Conservation (phyloP, 2,329 filamentous ascomycete species). For the Botrytis deweyae region DNA sequence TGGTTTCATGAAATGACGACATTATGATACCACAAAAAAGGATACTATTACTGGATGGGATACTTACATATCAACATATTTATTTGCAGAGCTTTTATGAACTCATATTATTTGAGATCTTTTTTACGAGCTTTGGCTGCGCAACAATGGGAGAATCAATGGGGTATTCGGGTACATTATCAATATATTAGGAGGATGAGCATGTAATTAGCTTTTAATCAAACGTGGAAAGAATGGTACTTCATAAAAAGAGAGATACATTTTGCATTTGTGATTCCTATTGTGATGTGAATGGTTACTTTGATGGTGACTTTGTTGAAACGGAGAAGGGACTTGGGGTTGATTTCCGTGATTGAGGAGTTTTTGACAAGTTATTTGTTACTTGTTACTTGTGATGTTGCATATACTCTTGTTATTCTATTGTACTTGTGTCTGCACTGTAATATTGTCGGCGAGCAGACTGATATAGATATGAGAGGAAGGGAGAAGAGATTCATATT, state of each 20-base stretch:
- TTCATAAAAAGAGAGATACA: neutral
- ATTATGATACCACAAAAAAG: neutral
- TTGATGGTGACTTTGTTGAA: neutral
- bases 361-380: neutral
- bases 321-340: neutral
- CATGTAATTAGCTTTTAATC: conserved; percentile 11
- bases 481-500: neutral
- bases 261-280: neutral
- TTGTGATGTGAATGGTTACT: neutral
- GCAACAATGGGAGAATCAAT: neutral
- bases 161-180: neutral
- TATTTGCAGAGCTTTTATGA: conserved; percentile 3
- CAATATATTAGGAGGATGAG: neutral
- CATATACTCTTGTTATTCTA: neutral
- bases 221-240: neutral
- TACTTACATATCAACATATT: neutral
- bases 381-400: neutral
- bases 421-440: neutral
- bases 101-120: neutral
- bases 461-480: neutral
- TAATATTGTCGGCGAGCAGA: neutral
- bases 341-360: neutral
- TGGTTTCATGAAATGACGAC: neutral
- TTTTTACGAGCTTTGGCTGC: conserved; percentile 8
- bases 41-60: neutral